Evolutionary conservation across 257 asterid species (phyloP), one percentile per base, ranked within the genome.

Genomic region (Linaria vulgaris): DNA sequence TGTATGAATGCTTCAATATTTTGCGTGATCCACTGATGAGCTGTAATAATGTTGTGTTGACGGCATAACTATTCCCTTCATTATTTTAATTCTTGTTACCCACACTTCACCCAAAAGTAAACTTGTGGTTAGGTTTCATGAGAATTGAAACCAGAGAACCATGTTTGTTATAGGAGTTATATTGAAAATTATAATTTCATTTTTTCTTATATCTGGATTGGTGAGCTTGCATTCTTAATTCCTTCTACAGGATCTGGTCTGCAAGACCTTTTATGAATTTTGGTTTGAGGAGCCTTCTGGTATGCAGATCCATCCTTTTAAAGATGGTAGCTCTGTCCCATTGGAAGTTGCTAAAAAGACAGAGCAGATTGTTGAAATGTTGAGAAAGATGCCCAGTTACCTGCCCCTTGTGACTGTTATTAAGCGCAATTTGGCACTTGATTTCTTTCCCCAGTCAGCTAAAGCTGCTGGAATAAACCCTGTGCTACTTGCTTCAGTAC

Each of bases 251-350:
- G 99, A 94, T 68, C 85, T 94, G 59, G 99, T 94, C 74, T 94
- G 97, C 90, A 94, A 85, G 89, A 87, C 99, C 56, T 90, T 94
- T 84, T 90, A 85, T 72, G 97, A 94, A 82, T 94, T 94, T 73
- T 94, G 99, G 99, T 94, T 94, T 78, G 99, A 94, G 82, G 99
- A 90, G 76, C 85, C 89, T 69, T 82, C 87, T 76, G 79, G 83
- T 70, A 49, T 66, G 38, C 94, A 84, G 63, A 69, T 69, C 72
- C 87, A 74, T 65, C 66, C 62, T 66, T 92, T 74, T 64, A 85
- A 77, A 62, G 99, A 89, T 81, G 96, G 95, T 34, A 94, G 99
- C 80, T 85, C 83, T 77, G 94, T 94, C 72, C 94, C 99, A 16
- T 70, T 87, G 70, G 99, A 89, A 79, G 85, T 94, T 64, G 82